Evolutionary conservation across 352 stramenopile genomes (phyloP), one percentile per base, ranked within the genome.

Genomic region (Globisporangium barbulae): DNA sequence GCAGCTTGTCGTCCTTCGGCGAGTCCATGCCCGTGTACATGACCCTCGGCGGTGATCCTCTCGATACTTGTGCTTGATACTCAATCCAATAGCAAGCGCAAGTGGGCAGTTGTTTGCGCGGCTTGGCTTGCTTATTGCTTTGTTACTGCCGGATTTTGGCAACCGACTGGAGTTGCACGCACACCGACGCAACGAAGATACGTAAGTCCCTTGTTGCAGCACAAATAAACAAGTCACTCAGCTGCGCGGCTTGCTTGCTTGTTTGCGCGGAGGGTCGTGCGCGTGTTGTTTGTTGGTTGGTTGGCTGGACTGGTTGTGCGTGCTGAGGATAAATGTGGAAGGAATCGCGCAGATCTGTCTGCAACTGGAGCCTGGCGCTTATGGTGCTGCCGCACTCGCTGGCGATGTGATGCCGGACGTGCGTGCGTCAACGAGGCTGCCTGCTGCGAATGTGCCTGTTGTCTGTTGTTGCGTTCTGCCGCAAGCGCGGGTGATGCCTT

Each of bases 21-120:
- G 63, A 68, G 55, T 64, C 31, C 50, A 70, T 70, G 59, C 59
- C 53, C 30, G 50, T 63, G 59, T 70, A 67, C 58, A 67, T 71
- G 41, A 42, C 31, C 17, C 19, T 41, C 31, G 31, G 31, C 31
- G 31, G 31, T 37, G 31, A 9, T 37, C 7, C 39, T 13, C 39
- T 44, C 4, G 31, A 19, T 42, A 25, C 31, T 39, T 12, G 17
- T 3, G 25, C 17, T 22, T 41, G 30, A n/a, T 45, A 9, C 41
- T 22, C 19, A 58, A 19, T 30, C 37, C 28, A 52, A 52, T 39
- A 55, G 28, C 17, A 56, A 37, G 33, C 50, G 50, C 50, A 56
- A 56, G 50, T 13, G 42, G 13, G 49, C 17, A n/a, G 22, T 25
- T 56, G 28, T 17, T 50, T 50, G 44, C 42, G 42, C 44, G 17